These are phyloP conservation scores for Tricholomella constricta DNA, from an alignment of 768 basidiomycete genomes.

Conservation along the genomic window DNA sequence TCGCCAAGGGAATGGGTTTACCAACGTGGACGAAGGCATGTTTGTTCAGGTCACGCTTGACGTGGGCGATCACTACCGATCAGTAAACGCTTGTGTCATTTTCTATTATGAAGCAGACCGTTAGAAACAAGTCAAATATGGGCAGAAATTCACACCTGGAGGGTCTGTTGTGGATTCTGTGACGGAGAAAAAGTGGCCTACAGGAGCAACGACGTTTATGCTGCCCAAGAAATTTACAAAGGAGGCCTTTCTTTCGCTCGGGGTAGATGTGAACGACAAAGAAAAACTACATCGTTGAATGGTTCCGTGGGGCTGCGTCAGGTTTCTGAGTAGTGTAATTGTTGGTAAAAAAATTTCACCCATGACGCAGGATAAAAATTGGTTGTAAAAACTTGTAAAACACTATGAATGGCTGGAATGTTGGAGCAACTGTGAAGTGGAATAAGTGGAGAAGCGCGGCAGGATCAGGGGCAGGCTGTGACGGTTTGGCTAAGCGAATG, in stretches of 20 bases:
- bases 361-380: not conserved
- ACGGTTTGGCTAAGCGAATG: not conserved
- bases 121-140: not conserved
- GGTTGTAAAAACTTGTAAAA: not conserved
- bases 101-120: not conserved
- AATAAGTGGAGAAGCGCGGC: not conserved
- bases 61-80: not conserved
- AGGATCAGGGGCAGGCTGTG: not conserved
- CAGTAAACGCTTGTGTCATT: not conserved
- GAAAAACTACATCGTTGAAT: too few species aligned
- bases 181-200: not conserved
- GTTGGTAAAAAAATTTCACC: not conserved
- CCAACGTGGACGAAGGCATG: not conserved
- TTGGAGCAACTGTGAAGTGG: not conserved
- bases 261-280: too few species aligned
- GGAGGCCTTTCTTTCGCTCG: not conserved
- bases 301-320: too few species aligned
- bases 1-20: not conserved
- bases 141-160: not conserved
- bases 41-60: not conserved
- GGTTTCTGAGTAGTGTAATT: not conserved
- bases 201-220: not conserved
- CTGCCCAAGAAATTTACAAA: not conserved
- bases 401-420: not conserved
- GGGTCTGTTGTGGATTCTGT: not conserved